These are phyloP conservation scores for Fusarium domesticum DNA, from an alignment of 2,329 filamentous ascomycete species.

Conservation along the genomic window DNA sequence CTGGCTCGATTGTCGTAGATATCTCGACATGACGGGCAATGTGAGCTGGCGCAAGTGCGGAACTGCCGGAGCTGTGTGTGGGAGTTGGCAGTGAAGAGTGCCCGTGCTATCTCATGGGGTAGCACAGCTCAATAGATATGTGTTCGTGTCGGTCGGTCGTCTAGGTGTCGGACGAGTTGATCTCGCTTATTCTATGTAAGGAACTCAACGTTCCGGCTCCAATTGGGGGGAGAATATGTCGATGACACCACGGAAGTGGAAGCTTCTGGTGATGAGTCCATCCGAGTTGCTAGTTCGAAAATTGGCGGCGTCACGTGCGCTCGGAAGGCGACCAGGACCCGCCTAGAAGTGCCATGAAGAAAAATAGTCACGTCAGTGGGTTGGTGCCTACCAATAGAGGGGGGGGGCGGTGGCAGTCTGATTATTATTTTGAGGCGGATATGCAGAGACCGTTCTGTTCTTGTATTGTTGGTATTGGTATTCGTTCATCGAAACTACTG, in stretches of 20 bases:
- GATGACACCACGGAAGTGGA: conserved; percentile 31
- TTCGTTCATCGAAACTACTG: too few relatives aligned
- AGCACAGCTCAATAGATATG: conserved; percentile 20
- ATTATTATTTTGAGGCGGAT: too few relatives aligned
- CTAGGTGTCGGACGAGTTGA: background rate
- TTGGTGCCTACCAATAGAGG: conserved; percentile 16
- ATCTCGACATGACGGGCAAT: conserved; percentile 57
- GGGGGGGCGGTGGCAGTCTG: too few relatives aligned
- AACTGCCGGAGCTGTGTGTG: conserved; percentile 33
- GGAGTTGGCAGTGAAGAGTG: conserved; percentile 16
- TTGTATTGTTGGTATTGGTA: too few relatives aligned
- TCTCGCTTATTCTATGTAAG: conserved; percentile 12
- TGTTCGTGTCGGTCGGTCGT: conserved; percentile 6
- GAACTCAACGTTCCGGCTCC: conserved; percentile 16
- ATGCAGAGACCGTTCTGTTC: too few relatives aligned
- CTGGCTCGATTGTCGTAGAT: conserved; percentile 64
- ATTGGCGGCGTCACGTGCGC: conserved; percentile 32
- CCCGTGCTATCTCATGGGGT: conserved; percentile 35
- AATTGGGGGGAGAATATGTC: conserved; percentile 25
- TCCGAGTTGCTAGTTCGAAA: conserved; percentile 29
- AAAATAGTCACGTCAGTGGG: conserved; percentile 14
- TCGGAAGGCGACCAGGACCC: conserved; percentile 16
- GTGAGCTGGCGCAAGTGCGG: conserved; percentile 33
- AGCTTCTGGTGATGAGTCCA: conserved; percentile 30
- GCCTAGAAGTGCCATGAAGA: conserved; percentile 5